These are phyloP conservation scores for Calonectria ilicicola DNA, from an alignment of 2,329 filamentous ascomycete genomes.

Conservation along the genomic window DNA sequence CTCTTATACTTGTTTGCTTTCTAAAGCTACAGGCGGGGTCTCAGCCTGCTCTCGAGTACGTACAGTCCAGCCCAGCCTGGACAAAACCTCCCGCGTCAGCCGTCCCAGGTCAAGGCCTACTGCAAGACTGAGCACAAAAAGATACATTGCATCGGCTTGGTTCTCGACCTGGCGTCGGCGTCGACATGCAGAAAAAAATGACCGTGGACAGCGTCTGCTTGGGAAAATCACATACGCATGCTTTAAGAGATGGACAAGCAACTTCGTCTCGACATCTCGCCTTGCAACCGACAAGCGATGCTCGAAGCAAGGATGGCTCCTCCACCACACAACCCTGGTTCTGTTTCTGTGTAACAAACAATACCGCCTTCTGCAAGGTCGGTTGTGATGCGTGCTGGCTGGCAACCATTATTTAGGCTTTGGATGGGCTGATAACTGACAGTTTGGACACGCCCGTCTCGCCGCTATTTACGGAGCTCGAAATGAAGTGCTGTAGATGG, in stretches of 20 bases:
- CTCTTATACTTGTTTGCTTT: background rate
- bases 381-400: background rate
- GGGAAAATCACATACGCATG: background rate
- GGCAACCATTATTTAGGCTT: background rate
- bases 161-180: background rate
- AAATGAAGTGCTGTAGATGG: background rate
- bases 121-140: background rate
- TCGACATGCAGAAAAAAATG: background rate
- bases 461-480: background rate
- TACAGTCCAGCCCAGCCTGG: background rate
- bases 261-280: background rate
- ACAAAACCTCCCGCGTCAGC: background rate
- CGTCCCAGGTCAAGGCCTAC: background rate
- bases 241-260: background rate
- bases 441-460: background rate
- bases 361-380: background rate
- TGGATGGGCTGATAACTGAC: background rate
- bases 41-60: background rate
- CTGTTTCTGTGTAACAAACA: background rate
- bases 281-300: background rate
- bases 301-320: background rate
- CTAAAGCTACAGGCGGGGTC: background rate
- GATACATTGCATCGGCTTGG: background rate
- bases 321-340: background rate
- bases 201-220: background rate